phyloP scores from a whole-genome alignment of 345 rosid genomes.

The Anastatica hierochuntica region DNA sequence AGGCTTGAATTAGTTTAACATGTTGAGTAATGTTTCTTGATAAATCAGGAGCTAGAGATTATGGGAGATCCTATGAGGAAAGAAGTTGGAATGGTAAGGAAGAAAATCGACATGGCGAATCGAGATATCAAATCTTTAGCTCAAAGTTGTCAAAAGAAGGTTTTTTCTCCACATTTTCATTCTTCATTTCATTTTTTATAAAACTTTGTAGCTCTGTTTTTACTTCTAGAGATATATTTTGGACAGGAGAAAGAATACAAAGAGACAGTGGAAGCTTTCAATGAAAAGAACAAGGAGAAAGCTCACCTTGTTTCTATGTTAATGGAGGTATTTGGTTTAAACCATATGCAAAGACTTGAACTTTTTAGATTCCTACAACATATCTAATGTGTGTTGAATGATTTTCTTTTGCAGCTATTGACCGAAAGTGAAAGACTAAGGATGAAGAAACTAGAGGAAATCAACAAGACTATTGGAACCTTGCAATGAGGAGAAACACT shows the following conservation, averaged over 20 bases:
- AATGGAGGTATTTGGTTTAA: conserved; percentile 29
- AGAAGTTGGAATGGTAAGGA: conserved; percentile 56
- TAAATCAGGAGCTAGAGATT: conserved; percentile 56
- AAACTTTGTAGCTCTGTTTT: background rate
- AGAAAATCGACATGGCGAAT: conserved; percentile 56
- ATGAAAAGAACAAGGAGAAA: conserved; percentile 68
- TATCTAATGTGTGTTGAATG: conserved; percentile 2
- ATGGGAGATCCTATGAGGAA: conserved; percentile 71
- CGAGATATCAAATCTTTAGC: conserved; percentile 62
- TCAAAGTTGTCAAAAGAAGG: conserved; percentile 79
- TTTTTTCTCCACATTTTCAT: conserved; percentile 2
- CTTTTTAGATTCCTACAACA: background rate
- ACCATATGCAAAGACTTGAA: background rate
- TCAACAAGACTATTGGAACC: conserved; percentile 50
- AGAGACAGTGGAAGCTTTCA: conserved; percentile 51
- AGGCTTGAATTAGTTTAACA: too few species aligned
- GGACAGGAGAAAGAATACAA: conserved; percentile 73
- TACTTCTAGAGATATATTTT: background rate
- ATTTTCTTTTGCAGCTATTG: conserved; percentile 38
- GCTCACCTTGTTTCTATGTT: conserved; percentile 27
- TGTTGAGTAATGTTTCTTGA: background rate
- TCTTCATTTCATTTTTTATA: too few species aligned
- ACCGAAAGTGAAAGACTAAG: conserved; percentile 63
- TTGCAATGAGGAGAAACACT: conserved; percentile 11
- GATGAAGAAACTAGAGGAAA: conserved; percentile 68